phyloP scores from a whole-genome alignment of 208 protist genomes.

The Leishmania aethiopica region DNA sequence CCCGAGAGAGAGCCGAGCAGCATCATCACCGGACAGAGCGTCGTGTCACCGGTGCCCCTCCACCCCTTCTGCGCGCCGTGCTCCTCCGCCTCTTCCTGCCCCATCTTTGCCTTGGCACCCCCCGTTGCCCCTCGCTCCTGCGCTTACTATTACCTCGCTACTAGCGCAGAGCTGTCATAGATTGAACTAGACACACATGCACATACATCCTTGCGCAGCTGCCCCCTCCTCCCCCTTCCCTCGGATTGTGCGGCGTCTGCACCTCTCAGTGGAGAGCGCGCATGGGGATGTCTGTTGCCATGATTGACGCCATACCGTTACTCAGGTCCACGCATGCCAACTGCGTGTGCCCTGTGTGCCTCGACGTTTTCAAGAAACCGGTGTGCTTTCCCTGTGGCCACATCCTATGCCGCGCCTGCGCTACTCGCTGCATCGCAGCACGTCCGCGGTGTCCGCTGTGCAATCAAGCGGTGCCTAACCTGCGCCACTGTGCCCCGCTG shows the following conservation, averaged over 20 bases:
- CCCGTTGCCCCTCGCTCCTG: neutral
- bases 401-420: constrained; percentile 68
- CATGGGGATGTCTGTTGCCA: neutral
- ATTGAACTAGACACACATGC: neutral
- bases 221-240: neutral
- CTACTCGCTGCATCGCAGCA: constrained; percentile 41
- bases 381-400: constrained; percentile 68
- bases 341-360: constrained; percentile 67
- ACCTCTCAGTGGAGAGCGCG: neutral
- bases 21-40: neutral
- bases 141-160: neutral
- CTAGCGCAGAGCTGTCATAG: neutral
- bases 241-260: neutral
- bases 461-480: constrained; percentile 46
- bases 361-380: constrained; percentile 58
- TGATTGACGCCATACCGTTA: constrained; percentile 20
- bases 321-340: constrained; percentile 39
- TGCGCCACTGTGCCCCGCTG: constrained; percentile 35
- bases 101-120: neutral
- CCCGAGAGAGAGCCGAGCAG: neutral
- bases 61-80: neutral
- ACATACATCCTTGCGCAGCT: neutral
- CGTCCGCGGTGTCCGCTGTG: constrained; percentile 77
- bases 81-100: neutral
- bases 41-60: too few relatives aligned